Conservation (phyloP, 257 asterid species). For the Solanum sparsipilum region DNA sequence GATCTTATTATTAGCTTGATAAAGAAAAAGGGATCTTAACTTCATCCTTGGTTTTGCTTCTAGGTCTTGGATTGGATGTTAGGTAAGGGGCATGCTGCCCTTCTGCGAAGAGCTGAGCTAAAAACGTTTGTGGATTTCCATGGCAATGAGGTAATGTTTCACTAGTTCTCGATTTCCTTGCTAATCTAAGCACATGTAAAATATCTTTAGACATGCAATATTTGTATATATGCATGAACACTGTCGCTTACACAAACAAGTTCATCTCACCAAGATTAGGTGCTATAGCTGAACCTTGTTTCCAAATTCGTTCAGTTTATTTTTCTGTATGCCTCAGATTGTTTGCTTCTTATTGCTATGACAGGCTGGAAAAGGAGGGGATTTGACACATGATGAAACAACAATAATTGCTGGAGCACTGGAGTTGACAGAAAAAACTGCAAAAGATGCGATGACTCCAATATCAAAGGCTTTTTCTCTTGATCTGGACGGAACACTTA, state of each 20-base stretch:
- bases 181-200: not conserved
- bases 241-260: not conserved
- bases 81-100: constrained; percentile 96
- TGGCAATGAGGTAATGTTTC: constrained; percentile 72
- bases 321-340: constrained; percentile 2
- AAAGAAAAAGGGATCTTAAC: not conserved
- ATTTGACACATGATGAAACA: constrained; percentile 95
- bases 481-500: constrained; percentile 77
- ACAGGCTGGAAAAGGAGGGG: constrained; percentile 99
- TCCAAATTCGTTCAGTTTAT: not conserved
- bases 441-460: constrained; percentile 97
- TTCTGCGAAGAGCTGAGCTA: constrained; percentile 89
- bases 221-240: not conserved
- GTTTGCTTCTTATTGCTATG: not conserved
- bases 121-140: constrained; percentile 98
- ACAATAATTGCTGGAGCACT: constrained; percentile 96
- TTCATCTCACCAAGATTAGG: not conserved
- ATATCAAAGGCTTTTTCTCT: constrained; percentile 93
- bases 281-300: not conserved
- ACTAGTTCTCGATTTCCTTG: not conserved
- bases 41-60: not conserved
- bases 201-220: not conserved
- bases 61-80: constrained; percentile 96
- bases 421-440: constrained; percentile 82
- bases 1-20: not conserved